These are phyloP conservation scores for Przewalskia tangutica DNA, from an alignment of 257 asterid species.

Conservation along the genomic window DNA sequence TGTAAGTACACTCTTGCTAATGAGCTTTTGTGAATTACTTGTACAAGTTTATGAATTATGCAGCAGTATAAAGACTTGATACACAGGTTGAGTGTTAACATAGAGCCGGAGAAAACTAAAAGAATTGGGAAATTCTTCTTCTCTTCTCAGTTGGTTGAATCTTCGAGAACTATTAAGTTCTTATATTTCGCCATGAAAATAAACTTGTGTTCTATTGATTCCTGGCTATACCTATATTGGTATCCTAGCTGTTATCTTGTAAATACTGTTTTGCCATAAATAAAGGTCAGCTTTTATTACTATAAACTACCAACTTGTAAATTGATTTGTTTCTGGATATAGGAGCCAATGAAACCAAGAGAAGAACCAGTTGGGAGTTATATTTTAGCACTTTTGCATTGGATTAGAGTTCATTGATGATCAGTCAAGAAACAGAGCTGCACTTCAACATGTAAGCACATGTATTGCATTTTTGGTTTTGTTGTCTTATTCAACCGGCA, in stretches of 20 bases:
- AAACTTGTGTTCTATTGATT: background rate
- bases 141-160: background rate
- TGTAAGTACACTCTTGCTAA: slow-evolving; percentile 38
- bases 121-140: background rate
- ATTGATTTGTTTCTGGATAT: background rate
- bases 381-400: background rate
- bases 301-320: background rate
- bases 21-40: background rate
- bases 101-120: background rate
- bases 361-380: slow-evolving; percentile 6
- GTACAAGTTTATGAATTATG: background rate
- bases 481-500: background rate
- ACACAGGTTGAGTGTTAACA: background rate
- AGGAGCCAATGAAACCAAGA: slow-evolving; percentile 14
- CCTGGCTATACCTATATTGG: background rate
- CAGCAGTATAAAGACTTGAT: background rate
- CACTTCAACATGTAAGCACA: background rate
- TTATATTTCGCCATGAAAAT: background rate
- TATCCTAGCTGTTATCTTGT: background rate
- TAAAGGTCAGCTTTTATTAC: background rate
- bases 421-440: background rate
- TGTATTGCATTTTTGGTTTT: background rate
- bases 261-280: background rate
- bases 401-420: slow-evolving; percentile 2
- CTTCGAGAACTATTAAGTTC: background rate